A percentile compares a stretch with the other conserved stretches of the same genome.
Evolutionary conservation across 129 eudicot species (phyloP).

Genomic region (Arctium lappa): DNA sequence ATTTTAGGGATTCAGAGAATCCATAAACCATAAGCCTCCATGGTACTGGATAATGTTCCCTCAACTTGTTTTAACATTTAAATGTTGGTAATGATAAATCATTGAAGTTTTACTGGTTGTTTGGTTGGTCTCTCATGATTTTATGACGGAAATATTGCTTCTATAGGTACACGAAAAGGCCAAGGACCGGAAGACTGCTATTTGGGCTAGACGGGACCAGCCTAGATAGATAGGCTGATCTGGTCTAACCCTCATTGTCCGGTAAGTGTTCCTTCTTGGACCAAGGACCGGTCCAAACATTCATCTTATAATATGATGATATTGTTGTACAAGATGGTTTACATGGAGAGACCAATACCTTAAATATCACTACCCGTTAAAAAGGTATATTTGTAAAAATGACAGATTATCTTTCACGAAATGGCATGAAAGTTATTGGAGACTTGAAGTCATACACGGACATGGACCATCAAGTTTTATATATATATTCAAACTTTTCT

Average conservation of each 20-base stretch:
- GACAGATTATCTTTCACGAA: not conserved
- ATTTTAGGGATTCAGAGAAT: conserved; percentile 73
- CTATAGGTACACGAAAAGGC: not conserved
- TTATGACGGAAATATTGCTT: not conserved
- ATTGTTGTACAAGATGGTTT: no score
- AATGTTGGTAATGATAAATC: not conserved
- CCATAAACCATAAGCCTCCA: conserved; percentile 30
- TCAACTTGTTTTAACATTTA: not conserved
- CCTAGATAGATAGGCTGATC: not conserved
- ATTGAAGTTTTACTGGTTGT: not conserved
- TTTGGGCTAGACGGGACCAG: not conserved
- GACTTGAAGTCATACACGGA: not conserved
- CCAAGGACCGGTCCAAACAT: not conserved
- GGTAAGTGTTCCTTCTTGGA: not conserved
- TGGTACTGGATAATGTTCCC: conserved; percentile 14
- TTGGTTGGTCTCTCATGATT: not conserved
- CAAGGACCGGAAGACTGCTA: not conserved
- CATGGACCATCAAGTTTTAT: not conserved
- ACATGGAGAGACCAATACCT: not conserved
- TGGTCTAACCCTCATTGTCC: not conserved
- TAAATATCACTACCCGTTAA: no score
- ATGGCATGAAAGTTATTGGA: not conserved
- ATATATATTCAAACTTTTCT: not conserved
- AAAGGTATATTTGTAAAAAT: no score
- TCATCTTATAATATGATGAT: not conserved